Base-by-base conservation (phyloP, 257 asterid genomes). In the Plantago elongata region DNA sequence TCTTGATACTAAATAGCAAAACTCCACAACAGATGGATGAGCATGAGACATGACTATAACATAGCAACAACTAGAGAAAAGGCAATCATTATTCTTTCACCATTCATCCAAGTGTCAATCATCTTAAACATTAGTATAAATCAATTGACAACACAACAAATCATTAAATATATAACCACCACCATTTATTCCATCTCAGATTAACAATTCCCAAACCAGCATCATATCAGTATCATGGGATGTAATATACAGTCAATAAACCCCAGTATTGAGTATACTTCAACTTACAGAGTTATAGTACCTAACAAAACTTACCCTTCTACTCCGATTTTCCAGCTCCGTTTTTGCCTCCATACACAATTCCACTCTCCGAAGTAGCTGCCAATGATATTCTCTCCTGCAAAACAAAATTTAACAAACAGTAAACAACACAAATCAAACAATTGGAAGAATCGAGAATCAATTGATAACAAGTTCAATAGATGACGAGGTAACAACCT, bases 361-460 rank as follows among this genome's bases (percentile, higher is more conserved):
- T 72, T 66, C 92, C 95, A 42, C 86, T 87, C 60, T 76, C 95
- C 97, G 87, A 67, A 13, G 89, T 84, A 10, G 95, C 89, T 8
- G 94, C 93, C 70, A 75, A 27, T 37, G 95, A 88, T 42, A 87
- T 95, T 74, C 74, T 80, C 74, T 81, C 95, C 96, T 91, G 69
- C 30, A 37, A 54, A 51, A 22, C 45, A 57, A 13, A 29, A 34
- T 1, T 34, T n/a, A 16, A 45, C 27, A 45, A 12, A 45, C 9
- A 16, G 29, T 7, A 27, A 12, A 58, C 37, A 42, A 59, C 38
- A 45, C 15, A 15, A 30, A 58, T 34, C 18, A 34, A 0, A 34
- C 8, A 34, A 34, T 34, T 34, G 40, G 45, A 34, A 34, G 5
- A 34, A 34, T 34, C 4, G 40, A 34, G 40, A 34, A 34, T 34